Conservation (phyloP, 768 basidiomycete genomes). For the Gloeopeniophorella convolvens region DNA sequence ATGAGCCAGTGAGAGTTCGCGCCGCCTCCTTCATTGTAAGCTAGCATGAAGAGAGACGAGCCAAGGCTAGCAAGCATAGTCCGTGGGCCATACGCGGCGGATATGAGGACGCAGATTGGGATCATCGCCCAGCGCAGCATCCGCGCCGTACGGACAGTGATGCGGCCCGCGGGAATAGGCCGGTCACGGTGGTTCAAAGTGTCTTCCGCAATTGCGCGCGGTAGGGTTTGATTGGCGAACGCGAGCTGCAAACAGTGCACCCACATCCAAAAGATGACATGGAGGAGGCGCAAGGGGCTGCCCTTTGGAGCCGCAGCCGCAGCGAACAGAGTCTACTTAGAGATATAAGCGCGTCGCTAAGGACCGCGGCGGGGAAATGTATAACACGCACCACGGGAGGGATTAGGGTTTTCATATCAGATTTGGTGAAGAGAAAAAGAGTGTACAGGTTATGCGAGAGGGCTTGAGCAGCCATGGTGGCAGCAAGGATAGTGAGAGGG, state of each 20-base stretch:
- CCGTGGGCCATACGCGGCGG: constrained; percentile 19
- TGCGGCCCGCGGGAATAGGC: constrained; percentile 29
- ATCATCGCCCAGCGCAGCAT: constrained; percentile 27
- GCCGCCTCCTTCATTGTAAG: constrained; percentile 26
- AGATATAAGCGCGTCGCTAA: not conserved
- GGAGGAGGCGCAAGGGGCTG: constrained; percentile 7
- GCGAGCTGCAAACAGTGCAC: constrained; percentile 28
- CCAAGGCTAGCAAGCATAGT: constrained; percentile 17
- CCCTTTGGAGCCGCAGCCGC: constrained; percentile 15
- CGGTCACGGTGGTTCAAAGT: constrained; percentile 27
- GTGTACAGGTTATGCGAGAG: constrained; percentile 12
- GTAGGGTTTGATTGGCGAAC: constrained; percentile 28
- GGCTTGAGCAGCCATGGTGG: not conserved
- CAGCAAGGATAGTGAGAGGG: not conserved
- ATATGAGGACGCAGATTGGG: constrained; percentile 23
- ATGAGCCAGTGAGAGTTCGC: constrained; percentile 28
- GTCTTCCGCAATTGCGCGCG: constrained; percentile 24
- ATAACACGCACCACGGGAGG: constrained; percentile 22
- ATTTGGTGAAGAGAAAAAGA: constrained; percentile 24
- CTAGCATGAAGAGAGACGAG: constrained; percentile 18
- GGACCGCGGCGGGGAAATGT: not conserved
- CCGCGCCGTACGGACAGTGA: constrained; percentile 20
- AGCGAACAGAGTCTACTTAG: constrained; percentile 16
- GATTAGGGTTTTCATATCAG: constrained; percentile 24
- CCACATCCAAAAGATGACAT: constrained; percentile 28